Conservation (phyloP, 768 basidiomycete genomes). For the Suillus americanus region DNA sequence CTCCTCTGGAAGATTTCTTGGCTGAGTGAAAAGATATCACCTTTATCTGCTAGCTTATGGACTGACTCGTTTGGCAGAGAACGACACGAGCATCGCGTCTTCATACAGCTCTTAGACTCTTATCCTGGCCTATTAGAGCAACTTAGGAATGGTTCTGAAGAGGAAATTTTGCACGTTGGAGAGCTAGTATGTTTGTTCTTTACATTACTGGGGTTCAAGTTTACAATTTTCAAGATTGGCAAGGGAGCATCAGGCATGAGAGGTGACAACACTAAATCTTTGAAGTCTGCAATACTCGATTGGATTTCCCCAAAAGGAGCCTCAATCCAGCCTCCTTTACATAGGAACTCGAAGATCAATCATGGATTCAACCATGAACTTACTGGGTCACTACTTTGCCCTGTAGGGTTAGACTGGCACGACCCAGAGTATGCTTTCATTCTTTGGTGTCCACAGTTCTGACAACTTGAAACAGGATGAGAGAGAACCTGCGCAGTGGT, state of each 20-base stretch:
- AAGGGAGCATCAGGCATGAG: slow-evolving; percentile 5
- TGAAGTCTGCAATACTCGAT: slow-evolving; percentile 16
- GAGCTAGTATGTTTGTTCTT: background rate
- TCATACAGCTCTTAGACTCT: slow-evolving; percentile 1
- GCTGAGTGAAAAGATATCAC: background rate
- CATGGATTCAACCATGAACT: slow-evolving; percentile 17
- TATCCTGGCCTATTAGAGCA: slow-evolving; percentile 3
- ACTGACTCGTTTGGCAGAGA: slow-evolving; percentile 5
- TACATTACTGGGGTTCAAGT: background rate
- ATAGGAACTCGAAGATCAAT: slow-evolving; percentile 14
- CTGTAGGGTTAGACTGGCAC: slow-evolving; percentile 18
- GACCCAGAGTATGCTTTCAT: slow-evolving; percentile 13
- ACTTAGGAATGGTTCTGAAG: slow-evolving; percentile 1
- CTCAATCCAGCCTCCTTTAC: slow-evolving; percentile 13
- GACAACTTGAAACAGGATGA: slow-evolving; percentile 1
- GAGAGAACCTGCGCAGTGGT: slow-evolving; percentile 9
- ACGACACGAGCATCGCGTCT: background rate
- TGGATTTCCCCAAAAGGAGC: slow-evolving; percentile 19
- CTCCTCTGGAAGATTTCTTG: background rate
- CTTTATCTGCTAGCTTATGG: background rate
- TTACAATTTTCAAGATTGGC: background rate
- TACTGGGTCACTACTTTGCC: slow-evolving; percentile 21
- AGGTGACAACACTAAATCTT: slow-evolving; percentile 5
- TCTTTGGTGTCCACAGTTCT: background rate
- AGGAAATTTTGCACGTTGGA: slow-evolving; percentile 1